phyloP scores from a whole-genome alignment of 345 rosid species.

The Pugionium cornutum region DNA sequence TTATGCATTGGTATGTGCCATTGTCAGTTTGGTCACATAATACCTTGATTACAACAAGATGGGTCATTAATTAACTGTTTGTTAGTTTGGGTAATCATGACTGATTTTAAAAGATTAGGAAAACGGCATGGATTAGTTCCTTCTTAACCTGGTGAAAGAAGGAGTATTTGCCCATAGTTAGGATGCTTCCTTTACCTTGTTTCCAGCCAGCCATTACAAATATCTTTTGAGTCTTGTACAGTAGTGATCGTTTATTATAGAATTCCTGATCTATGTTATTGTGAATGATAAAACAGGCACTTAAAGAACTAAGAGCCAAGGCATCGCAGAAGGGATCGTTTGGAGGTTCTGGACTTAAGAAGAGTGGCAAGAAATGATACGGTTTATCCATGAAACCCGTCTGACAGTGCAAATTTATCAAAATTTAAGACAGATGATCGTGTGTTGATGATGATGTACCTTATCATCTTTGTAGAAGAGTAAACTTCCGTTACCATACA shows the following conservation, averaged over 20 bases:
- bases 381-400: constrained; percentile 16
- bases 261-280: not conserved
- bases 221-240: too few relatives aligned
- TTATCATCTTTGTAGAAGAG: constrained; percentile 24
- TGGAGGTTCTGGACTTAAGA: constrained; percentile 93
- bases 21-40: not conserved
- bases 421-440: constrained; percentile 19
- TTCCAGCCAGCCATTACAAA: not conserved
- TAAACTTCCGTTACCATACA: constrained; percentile 23
- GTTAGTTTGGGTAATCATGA: too few relatives aligned
- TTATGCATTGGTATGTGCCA: not conserved
- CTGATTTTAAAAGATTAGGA: too few relatives aligned
- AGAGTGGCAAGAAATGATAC: constrained; percentile 83
- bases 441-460: constrained; percentile 30
- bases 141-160: not conserved
- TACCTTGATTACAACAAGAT: not conserved
- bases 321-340: constrained; percentile 74
- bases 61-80: too few relatives aligned
- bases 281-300: constrained; percentile 51
- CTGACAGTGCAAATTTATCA: constrained; percentile 26
- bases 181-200: not conserved
- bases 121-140: not conserved
- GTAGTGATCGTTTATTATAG: not conserved
- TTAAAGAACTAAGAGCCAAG: constrained; percentile 83
- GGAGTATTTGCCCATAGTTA: not conserved